Conservation (phyloP, 2,329 filamentous ascomycete genomes). For the Leptographium radiaticola region DNA sequence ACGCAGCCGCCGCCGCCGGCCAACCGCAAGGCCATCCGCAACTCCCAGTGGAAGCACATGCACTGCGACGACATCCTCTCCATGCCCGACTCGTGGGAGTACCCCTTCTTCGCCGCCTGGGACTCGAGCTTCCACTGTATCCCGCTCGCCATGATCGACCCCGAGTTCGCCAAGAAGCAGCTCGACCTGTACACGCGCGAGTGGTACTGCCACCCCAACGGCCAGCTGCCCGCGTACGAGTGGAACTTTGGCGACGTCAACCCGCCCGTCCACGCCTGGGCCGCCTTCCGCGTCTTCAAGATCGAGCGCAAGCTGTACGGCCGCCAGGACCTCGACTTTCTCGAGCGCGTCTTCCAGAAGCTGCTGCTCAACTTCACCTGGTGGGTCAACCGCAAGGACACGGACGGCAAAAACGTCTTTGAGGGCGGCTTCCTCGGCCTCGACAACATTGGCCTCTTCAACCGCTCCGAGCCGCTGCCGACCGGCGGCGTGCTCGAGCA, state of each 20-base stretch:
- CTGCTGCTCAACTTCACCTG: constrained; percentile 93
- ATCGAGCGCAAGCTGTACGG: constrained; percentile 97
- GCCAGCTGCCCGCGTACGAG: constrained; percentile 81
- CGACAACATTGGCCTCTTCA: constrained; percentile 96
- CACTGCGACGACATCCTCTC: constrained; percentile 89
- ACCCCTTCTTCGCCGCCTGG: constrained; percentile 96
- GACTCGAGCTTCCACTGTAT: constrained; percentile 97
- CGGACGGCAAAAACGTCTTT: constrained; percentile 91
- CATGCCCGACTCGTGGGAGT: constrained; percentile 98
- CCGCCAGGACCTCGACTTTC: constrained; percentile 84
- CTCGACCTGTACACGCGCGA: constrained; percentile 90
- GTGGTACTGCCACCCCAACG: constrained; percentile 98
- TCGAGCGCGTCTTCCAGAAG: constrained; percentile 95
- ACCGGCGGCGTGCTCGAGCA: constrained; percentile 91
- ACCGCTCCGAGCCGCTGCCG: constrained; percentile 85
- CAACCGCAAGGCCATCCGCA: constrained; percentile 67
- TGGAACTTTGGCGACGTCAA: constrained; percentile 99
- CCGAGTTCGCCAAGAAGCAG: constrained; percentile 96
- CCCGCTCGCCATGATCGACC: constrained; percentile 90
- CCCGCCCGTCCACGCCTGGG: constrained; percentile 91
- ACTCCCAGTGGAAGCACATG: constrained; percentile 87
- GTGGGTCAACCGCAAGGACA: constrained; percentile 97
- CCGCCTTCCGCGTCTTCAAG: constrained; percentile 91
- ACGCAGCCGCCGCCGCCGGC: constrained; percentile 75
- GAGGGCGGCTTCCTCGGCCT: constrained; percentile 91